Conservation (phyloP, 2,329 filamentous ascomycete genomes). For the Botrytis galanthina region DNA sequence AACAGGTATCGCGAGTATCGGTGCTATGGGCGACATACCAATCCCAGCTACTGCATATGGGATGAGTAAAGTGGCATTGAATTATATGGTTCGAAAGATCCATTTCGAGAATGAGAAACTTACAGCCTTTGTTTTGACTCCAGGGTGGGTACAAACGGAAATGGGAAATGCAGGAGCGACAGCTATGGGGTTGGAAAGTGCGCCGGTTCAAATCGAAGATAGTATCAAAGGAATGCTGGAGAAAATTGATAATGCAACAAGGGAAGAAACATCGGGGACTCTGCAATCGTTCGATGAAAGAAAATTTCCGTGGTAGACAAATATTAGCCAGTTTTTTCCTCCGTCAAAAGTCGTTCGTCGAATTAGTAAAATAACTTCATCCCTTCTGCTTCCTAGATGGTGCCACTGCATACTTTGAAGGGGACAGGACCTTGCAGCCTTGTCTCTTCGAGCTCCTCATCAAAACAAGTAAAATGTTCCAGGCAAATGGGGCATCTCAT, state of each 20-base stretch:
- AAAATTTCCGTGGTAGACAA: background rate
- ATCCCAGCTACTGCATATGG: conserved; percentile 41
- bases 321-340: fast-evolving
- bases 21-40: conserved; percentile 17
- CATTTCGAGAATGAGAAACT: conserved; percentile 40
- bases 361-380: background rate
- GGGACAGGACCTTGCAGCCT: too few relatives aligned
- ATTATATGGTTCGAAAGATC: conserved; percentile 38
- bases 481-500: too few relatives aligned
- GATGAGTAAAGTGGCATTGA: conserved; percentile 41
- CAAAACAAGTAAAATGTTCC: too few relatives aligned
- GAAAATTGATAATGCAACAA: conserved; percentile 24
- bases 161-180: conserved; percentile 29
- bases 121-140: conserved; percentile 37
- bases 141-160: conserved; percentile 39
- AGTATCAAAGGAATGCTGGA: conserved; percentile 26
- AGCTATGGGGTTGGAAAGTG: conserved; percentile 23
- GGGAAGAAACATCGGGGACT: conserved; percentile 24
- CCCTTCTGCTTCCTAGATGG: background rate
- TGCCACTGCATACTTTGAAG: too few relatives aligned
- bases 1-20: conserved; percentile 27
- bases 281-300: conserved; percentile 2
- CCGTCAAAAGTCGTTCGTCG: background rate
- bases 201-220: conserved; percentile 29
- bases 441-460: too few relatives aligned